These are phyloP conservation scores for Curvularia spicifera DNA, from an alignment of 2,329 filamentous ascomycete genomes.

Conservation along the genomic window DNA sequence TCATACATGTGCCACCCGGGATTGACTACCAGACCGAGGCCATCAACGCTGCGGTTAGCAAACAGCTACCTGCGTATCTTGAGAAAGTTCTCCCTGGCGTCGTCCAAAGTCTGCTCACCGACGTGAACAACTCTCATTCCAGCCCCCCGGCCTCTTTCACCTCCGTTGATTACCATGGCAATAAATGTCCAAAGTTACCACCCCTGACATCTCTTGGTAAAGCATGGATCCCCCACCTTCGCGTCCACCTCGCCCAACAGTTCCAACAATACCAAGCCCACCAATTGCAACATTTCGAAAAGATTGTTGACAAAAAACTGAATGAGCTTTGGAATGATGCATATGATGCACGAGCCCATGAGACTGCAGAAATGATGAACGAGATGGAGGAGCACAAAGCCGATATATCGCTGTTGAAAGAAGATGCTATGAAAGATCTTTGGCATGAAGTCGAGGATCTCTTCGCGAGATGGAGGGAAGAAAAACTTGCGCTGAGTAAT, in stretches of 20 bases:
- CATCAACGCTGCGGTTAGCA: constrained; percentile 1
- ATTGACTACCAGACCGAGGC: background rate
- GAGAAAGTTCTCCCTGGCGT: background rate
- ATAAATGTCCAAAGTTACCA: constrained; percentile 7
- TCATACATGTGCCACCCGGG: background rate
- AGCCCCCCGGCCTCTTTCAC: background rate
- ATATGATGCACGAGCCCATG: constrained; percentile 5
- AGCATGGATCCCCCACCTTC: constrained; percentile 8
- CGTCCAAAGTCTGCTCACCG: background rate
- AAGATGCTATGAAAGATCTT: constrained; percentile 9
- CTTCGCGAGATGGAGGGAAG: background rate
- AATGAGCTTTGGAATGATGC: constrained; percentile 1
- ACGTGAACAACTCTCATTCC: background rate
- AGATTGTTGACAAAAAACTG: constrained; percentile 3
- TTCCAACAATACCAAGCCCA: constrained; percentile 11
- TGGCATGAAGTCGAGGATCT: background rate
- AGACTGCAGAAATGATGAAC: constrained; percentile 3
- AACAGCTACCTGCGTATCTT: constrained; percentile 2
- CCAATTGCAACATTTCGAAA: constrained; percentile 8
- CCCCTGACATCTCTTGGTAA: constrained; percentile 7
- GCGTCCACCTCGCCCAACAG: constrained; percentile 10
- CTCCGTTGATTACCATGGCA: background rate
- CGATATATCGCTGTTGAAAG: constrained; percentile 1
- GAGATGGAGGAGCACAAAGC: constrained; percentile 13
- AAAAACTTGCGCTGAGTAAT: background rate